These are phyloP conservation scores for Dendryphion nanum DNA, from an alignment of 2,329 filamentous ascomycete genomes.

Conservation along the genomic window DNA sequence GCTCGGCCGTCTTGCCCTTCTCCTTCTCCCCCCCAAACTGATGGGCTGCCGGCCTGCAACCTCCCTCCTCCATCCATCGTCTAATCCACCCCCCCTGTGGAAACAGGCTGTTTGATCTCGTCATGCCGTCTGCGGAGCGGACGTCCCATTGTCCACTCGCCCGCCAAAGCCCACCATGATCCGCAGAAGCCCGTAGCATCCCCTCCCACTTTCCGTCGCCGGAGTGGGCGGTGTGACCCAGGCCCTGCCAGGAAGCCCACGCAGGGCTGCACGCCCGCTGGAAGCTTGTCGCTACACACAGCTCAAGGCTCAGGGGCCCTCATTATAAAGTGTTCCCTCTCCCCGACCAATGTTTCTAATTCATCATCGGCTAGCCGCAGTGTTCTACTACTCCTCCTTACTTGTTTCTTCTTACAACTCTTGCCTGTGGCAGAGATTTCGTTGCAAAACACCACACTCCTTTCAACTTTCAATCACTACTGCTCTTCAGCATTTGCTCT, in stretches of 20 bases:
- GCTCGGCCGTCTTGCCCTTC: conserved; percentile 9
- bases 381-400: conserved; percentile 17
- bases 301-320: too few relatives aligned
- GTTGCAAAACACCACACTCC: conserved; percentile 23
- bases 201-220: background rate
- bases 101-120: conserved; percentile 20
- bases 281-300: conserved; percentile 10
- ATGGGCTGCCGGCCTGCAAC: too few relatives aligned
- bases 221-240: background rate
- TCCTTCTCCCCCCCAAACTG: conserved; percentile 22
- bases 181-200: conserved; percentile 12
- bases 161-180: conserved; percentile 22
- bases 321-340: too few relatives aligned
- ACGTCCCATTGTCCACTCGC: conserved; percentile 22
- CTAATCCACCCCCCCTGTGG: conserved; percentile 26
- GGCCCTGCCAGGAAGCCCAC: too few relatives aligned
- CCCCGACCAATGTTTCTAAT: conserved; percentile 18
- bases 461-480: too few relatives aligned
- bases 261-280: too few relatives aligned
- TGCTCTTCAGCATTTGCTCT: too few relatives aligned
- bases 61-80: conserved; percentile 13
- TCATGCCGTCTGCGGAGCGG: conserved; percentile 17
- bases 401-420: conserved; percentile 21
- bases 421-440: conserved; percentile 35
- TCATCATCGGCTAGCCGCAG: conserved; percentile 23